Conservation (phyloP, 148 eudicot species). For the Rhododendron henanense region DNA sequence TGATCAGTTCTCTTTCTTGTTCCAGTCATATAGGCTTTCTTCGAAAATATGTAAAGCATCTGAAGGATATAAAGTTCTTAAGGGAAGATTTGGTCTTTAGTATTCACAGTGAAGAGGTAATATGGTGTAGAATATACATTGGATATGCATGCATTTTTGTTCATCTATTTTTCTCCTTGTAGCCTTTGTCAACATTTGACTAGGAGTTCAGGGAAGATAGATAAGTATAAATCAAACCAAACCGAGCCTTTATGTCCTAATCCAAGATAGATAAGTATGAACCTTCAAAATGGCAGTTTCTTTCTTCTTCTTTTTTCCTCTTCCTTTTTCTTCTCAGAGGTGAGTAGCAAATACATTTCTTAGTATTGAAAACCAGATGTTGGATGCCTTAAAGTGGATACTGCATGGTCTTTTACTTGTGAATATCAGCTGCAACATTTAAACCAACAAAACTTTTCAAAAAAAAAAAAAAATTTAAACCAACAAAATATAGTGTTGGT, state of each 20-base stretch:
- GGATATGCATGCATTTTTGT: not conserved
- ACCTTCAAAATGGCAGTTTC: not conserved
- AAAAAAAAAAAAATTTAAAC: too few relatives aligned
- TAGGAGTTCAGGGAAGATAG: not conserved
- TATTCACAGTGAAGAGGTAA: slow-evolving; percentile 89
- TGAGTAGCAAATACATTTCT: not conserved
- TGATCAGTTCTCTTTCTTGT: slow-evolving; percentile 14
- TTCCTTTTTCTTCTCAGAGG: not conserved
- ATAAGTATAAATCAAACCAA: not conserved
- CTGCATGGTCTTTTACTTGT: not conserved
- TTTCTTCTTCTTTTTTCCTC: not conserved
- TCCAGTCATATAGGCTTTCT: slow-evolving; percentile 90
- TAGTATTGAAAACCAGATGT: not conserved
- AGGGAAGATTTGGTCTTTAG: slow-evolving; percentile 87
- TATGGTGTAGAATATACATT: not conserved
- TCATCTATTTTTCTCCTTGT: not conserved
- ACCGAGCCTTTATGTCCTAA: too few relatives aligned
- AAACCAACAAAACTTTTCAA: not conserved
- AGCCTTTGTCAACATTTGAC: not conserved
- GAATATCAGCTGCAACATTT: not conserved
- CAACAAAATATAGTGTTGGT: not conserved
- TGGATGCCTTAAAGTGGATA: not conserved
- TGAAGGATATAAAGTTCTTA: slow-evolving; percentile 76
- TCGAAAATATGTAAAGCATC: slow-evolving; percentile 60
- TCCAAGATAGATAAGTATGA: not conserved